Conservation (phyloP, 371 early-diverging fungal species). For the Smittium culicis region DNA sequence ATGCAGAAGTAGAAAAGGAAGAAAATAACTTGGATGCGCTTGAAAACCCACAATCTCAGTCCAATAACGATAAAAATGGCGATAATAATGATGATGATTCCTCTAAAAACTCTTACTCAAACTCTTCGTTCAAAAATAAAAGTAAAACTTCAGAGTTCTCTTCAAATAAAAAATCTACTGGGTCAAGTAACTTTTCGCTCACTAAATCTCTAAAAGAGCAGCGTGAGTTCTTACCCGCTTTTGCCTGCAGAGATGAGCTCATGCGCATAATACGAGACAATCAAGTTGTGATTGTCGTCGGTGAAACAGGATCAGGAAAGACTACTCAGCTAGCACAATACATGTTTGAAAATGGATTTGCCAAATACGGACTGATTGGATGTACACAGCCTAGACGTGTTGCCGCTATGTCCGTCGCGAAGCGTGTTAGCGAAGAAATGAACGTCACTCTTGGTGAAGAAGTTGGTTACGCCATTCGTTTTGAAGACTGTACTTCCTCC, state of each 20-base stretch:
- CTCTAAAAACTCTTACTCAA: not conserved
- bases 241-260: slow-evolving; percentile 82
- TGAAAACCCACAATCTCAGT: slow-evolving; percentile 9
- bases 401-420: slow-evolving; percentile 97
- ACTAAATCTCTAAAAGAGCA: slow-evolving; percentile 78
- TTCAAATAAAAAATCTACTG: too few relatives aligned
- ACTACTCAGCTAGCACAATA: slow-evolving; percentile 98
- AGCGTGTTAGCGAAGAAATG: slow-evolving; percentile 93
- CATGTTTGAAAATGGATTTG: slow-evolving; percentile 88
- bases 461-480: slow-evolving; percentile 95
- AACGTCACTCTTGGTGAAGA: slow-evolving; percentile 57
- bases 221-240: slow-evolving; percentile 83
- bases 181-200: slow-evolving; percentile 62
- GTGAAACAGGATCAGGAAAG: slow-evolving; percentile 98
- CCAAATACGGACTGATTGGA: slow-evolving; percentile 74
- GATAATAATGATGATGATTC: slow-evolving; percentile 11
- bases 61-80: slow-evolving; percentile 2
- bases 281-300: slow-evolving; percentile 86
- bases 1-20: slow-evolving; percentile 35
- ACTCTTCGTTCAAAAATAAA: slow-evolving; percentile 1
- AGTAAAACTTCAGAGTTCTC: slow-evolving; percentile 13
- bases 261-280: slow-evolving; percentile 81
- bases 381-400: slow-evolving; percentile 98
- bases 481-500: slow-evolving; percentile 82
- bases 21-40: slow-evolving; percentile 13